These are phyloP conservation scores for Kwoniella europaea DNA, from an alignment of 768 basidiomycete genomes.

Conservation along the genomic window DNA sequence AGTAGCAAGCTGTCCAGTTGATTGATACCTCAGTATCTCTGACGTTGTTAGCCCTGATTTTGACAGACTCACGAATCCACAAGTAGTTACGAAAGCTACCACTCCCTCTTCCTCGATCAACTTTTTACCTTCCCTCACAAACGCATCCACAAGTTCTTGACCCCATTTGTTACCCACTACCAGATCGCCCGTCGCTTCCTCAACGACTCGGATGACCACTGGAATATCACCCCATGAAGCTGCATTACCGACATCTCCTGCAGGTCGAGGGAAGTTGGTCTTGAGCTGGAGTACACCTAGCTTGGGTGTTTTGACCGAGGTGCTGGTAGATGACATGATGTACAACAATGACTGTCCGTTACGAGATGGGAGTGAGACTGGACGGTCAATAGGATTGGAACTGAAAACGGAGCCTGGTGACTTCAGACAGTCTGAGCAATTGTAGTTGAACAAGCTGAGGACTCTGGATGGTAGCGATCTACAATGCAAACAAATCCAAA, in stretches of 20 bases:
- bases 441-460: no score
- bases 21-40: background rate
- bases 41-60: background rate
- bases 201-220: slow-evolving; percentile 38
- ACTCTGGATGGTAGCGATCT: no score
- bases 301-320: slow-evolving; percentile 24
- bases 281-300: slow-evolving; percentile 45
- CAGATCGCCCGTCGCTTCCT: slow-evolving; percentile 25
- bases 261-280: slow-evolving; percentile 40
- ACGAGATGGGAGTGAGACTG: background rate
- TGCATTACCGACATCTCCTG: slow-evolving; percentile 37
- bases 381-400: no score
- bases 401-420: no score
- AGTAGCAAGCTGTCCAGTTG: slow-evolving; percentile 34
- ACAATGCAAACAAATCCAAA: no score
- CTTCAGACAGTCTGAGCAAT: no score
- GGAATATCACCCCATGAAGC: slow-evolving; percentile 36
- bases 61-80: slow-evolving; percentile 36
- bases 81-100: slow-evolving; percentile 41
- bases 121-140: slow-evolving; percentile 37
- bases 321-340: slow-evolving; percentile 4
- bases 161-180: slow-evolving; percentile 37
- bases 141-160: slow-evolving; percentile 36
- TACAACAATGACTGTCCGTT: no score
- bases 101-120: slow-evolving; percentile 39